Conservation (phyloP, 768 basidiomycete genomes). For the Hemileccinum rubropunctum region DNA sequence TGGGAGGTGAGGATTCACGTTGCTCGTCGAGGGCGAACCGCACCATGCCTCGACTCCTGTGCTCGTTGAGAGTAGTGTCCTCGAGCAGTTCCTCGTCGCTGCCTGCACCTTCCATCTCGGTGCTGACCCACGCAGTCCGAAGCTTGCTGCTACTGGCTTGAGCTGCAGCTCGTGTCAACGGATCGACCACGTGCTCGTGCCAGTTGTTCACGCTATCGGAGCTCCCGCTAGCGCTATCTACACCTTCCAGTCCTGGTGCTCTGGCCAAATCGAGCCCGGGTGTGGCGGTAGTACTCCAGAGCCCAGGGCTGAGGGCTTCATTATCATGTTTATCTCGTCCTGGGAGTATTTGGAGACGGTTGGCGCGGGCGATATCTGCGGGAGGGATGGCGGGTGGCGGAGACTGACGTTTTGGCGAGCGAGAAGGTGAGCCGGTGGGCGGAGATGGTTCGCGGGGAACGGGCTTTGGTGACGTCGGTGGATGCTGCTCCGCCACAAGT, state of each 20-base stretch:
- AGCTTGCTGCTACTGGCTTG: conserved; percentile 18
- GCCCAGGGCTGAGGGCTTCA: conserved; percentile 46
- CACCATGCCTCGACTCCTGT: conserved; percentile 7
- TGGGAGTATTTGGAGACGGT: conserved; percentile 24
- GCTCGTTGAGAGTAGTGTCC: conserved; percentile 13
- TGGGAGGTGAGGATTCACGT: conserved; percentile 13
- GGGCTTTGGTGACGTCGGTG: conserved; percentile 18
- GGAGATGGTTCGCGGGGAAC: conserved; percentile 27
- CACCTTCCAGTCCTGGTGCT: conserved; percentile 19
- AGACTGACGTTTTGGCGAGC: conserved; percentile 31
- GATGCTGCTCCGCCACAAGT: conserved; percentile 10
- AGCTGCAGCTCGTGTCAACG: conserved; percentile 22
- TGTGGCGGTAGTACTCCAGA: conserved; percentile 77
- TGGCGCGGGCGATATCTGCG: conserved; percentile 29
- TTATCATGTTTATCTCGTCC: conserved; percentile 29
- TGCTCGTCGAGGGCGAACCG: conserved; percentile 20
- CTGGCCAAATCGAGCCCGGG: conserved; percentile 49
- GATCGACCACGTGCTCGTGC: conserved; percentile 31
- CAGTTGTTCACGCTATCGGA: conserved; percentile 23
- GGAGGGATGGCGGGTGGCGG: conserved; percentile 31
- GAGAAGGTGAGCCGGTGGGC: conserved; percentile 19
- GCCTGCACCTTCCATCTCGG: conserved; percentile 38
- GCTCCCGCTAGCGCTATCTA: conserved; percentile 12
- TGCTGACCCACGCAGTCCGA: conserved; percentile 39
- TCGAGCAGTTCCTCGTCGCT: conserved; percentile 28